Evolutionary conservation across 1,284 basidiomycete genomes (phyloP).

Genomic region (Ustilago xerochloae): DNA sequence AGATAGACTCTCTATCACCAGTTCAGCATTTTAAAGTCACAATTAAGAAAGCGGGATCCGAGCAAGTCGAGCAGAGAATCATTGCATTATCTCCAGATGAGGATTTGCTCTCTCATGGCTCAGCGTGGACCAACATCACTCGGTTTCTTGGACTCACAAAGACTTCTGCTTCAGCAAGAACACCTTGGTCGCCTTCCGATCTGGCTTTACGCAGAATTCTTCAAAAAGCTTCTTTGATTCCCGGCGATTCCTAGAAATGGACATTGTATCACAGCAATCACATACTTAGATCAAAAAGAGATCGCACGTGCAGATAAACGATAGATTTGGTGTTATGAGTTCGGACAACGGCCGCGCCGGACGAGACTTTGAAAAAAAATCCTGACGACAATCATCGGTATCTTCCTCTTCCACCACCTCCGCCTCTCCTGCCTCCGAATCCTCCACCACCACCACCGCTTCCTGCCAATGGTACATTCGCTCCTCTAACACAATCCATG

Average conservation of each 20-base stretch:
- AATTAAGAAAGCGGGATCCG: neutral
- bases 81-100: constrained; percentile 7
- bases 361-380: neutral
- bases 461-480: constrained; percentile 36
- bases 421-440: neutral
- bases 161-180: neutral
- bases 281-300: neutral
- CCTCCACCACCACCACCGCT: neutral
- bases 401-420: constrained; percentile 12
- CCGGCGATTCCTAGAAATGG: neutral
- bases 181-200: constrained; percentile 15
- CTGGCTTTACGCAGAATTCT: constrained; percentile 12
- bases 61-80: neutral
- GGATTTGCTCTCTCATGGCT: constrained; percentile 22
- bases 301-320: too few species aligned
- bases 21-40: constrained; percentile 19
- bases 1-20: constrained; percentile 18
- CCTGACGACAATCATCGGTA: constrained; percentile 1
- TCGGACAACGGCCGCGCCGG: too few species aligned
- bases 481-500: constrained; percentile 48
- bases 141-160: neutral
- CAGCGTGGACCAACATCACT: constrained; percentile 6
- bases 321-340: too few species aligned
- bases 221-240: constrained; percentile 6
- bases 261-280: constrained; percentile 2